Evolutionary conservation across 768 basidiomycete genomes (phyloP).

Genomic region (Hypsizygus marmoreus): DNA sequence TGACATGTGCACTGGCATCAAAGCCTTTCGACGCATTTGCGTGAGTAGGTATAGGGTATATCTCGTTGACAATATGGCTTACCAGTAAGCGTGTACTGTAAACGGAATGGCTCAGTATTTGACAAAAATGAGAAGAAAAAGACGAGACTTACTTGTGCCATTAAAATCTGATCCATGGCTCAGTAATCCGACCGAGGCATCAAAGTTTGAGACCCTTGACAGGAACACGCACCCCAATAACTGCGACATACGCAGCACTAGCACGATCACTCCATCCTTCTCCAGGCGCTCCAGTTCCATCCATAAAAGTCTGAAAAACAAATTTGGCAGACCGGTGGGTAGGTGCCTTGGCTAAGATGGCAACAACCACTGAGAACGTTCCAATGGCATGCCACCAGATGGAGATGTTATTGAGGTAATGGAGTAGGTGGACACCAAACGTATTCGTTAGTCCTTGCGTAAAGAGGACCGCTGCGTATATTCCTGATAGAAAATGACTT

Average conservation of each 20-base stretch:
- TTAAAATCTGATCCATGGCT: slow-evolving; percentile 59
- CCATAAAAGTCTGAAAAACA: slow-evolving; percentile 72
- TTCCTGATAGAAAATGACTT: slow-evolving; percentile 26
- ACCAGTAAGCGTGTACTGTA: slow-evolving; percentile 69
- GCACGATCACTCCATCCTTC: slow-evolving; percentile 69
- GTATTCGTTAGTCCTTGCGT: slow-evolving; percentile 73
- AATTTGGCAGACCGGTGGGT: slow-evolving; percentile 67
- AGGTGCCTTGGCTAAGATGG: slow-evolving; percentile 71
- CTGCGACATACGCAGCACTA: slow-evolving; percentile 66
- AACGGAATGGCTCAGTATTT: no score
- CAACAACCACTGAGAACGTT: slow-evolving; percentile 65
- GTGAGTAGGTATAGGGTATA: neutral
- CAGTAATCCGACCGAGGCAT: no score
- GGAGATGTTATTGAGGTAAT: slow-evolving; percentile 70
- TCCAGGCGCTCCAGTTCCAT: slow-evolving; percentile 57
- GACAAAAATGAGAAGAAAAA: no score
- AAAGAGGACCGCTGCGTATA: slow-evolving; percentile 69
- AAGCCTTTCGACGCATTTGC: slow-evolving; percentile 45
- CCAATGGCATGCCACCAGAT: slow-evolving; percentile 77
- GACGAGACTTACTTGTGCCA: slow-evolving; percentile 65
- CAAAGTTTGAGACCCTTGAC: no score
- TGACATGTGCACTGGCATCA: slow-evolving; percentile 71
- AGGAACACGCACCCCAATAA: slow-evolving; percentile 51
- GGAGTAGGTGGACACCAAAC: slow-evolving; percentile 67
- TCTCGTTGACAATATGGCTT: slow-evolving; percentile 8